Conservation (phyloP, 2,329 filamentous ascomycete species). For the Truncatella angustata region DNA sequence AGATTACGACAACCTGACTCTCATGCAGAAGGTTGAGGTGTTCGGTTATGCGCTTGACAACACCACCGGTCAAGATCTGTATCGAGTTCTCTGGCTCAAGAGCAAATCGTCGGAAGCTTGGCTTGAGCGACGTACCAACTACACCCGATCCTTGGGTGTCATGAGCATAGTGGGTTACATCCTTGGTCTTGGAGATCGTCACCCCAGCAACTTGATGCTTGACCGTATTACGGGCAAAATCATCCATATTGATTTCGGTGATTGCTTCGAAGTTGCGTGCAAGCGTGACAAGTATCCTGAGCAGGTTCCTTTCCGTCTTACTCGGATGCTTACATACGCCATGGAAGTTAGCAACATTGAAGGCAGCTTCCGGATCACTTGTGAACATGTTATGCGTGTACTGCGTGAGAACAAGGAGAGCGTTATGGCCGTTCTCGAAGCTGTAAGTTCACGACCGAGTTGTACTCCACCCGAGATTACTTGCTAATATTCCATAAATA, state of each 20-base stretch:
- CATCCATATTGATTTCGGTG: constrained; percentile 97
- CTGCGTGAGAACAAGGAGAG: constrained; percentile 97
- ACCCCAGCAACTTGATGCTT: constrained; percentile 97
- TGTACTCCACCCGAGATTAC: not conserved
- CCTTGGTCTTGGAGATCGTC: constrained; percentile 89
- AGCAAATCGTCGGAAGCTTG: constrained; percentile 97
- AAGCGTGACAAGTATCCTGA: constrained; percentile 99
- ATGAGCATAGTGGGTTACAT: constrained; percentile 99
- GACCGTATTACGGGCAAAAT: constrained; percentile 96
- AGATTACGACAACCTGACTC: constrained; percentile 95
- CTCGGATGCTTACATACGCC: constrained; percentile 97
- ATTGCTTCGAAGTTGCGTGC: constrained; percentile 99
- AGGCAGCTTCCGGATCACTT: constrained; percentile 96
- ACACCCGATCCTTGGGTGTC: constrained; percentile 92
- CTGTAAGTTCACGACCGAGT: constrained; percentile 61
- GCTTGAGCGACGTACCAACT: constrained; percentile 97
- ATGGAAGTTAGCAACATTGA: constrained; percentile 99
- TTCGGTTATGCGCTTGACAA: constrained; percentile 99
- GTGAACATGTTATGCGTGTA: constrained; percentile 97
- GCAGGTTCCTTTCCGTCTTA: constrained; percentile 94
- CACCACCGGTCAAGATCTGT: constrained; percentile 96
- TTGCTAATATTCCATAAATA: constrained; percentile 46
- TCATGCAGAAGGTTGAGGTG: constrained; percentile 99
- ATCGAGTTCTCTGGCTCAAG: constrained; percentile 97
- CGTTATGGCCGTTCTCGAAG: constrained; percentile 96